Percentiles rank a stretch among this genome's conserved stretches.
Conservation (phyloP, 2,329 filamentous ascomycete genomes). For the Fusarium anguioides region DNA sequence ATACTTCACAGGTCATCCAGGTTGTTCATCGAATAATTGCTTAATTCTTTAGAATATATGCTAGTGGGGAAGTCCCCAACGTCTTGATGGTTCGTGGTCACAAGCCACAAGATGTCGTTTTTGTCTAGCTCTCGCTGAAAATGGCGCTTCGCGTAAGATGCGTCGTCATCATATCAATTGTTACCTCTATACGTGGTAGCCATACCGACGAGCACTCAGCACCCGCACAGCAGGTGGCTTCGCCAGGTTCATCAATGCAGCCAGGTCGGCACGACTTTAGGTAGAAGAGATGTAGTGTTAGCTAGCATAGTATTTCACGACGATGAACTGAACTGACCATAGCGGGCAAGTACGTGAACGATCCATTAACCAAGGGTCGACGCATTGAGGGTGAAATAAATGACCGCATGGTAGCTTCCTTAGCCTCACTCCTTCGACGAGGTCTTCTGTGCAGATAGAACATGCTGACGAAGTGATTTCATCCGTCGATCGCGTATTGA, state of each 20-base stretch:
- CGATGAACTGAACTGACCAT: conserved; percentile 8
- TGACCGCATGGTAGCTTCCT: conserved; percentile 24
- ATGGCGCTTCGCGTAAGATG: too few species aligned
- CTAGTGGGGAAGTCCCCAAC: too few species aligned
- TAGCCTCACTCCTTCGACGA: not conserved
- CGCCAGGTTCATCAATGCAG: not conserved
- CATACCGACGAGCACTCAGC: not conserved
- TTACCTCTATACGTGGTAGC: accelerated
- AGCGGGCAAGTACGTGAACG: conserved; percentile 34
- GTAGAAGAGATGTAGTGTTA: not conserved
- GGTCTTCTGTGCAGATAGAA: conserved; percentile 30
- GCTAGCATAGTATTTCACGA: accelerated
- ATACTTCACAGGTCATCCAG: too few species aligned
- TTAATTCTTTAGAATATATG: too few species aligned
- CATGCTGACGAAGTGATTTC: not conserved
- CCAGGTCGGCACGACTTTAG: conserved; percentile 9
- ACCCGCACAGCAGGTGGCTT: not conserved
- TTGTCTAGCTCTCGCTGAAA: not conserved
- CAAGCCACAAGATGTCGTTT: too few species aligned
- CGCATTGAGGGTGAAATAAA: conserved; percentile 35
- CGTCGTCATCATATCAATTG: too few species aligned
- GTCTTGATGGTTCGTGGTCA: too few species aligned
- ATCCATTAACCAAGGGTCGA: conserved; percentile 32
- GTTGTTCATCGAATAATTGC: too few species aligned
- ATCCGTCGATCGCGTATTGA: accelerated